Evolutionary conservation across 495 filamentous ascomycete genomes (phyloP), one percentile per base, ranked within the genome.

Genomic region (Neurospora africana): DNA sequence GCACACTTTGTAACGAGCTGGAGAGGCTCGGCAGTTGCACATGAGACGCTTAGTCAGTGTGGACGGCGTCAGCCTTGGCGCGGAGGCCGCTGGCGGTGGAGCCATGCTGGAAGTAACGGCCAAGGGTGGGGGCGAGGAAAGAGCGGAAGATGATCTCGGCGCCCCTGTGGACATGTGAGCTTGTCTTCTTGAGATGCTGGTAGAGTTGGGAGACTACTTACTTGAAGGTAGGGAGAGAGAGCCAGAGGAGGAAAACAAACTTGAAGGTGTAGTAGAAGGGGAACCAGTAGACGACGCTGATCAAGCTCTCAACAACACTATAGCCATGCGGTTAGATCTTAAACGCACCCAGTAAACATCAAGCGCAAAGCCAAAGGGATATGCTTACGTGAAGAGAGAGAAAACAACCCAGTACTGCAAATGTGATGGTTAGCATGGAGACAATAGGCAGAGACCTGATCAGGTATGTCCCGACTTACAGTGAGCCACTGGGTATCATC

Each of bases 251-350:
- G 78, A 98, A 89, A 78, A 93, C 87, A 80, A 99, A 97, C 87
- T 99, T 99, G 91, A 98, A 98, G 84, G 94, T 95, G 84, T 93
- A 99, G 90, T 99, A 99, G 88, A 99, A 99, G 78, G 95, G 95
- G 87, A 99, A 95, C 95, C 95, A 99, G 88, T 99, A 99, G 61
- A 96, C 92, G 72, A 96, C 94, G 82, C 86, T 95, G 79, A 99
- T 85, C 71, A 91, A 88, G 79, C 93, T 96, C 89, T 99, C 95
- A 81, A 98, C 76, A 38, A 98, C 93, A 71, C 87, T 89, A 74
- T 10, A 27, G 67, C 1, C 15, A 30, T 17, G 2, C 2, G 13
- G 72, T 78, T 70, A 76, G 74, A 36, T 33, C 68, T 70, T 65
- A 17, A 21, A 33, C 43, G 21, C 39, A 40, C 21, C n/a, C 71